Evolutionary conservation across 129 eudicot species (phyloP), one percentile per base, ranked within the genome.

Genomic region (Helichrysum umbraculigerum): DNA sequence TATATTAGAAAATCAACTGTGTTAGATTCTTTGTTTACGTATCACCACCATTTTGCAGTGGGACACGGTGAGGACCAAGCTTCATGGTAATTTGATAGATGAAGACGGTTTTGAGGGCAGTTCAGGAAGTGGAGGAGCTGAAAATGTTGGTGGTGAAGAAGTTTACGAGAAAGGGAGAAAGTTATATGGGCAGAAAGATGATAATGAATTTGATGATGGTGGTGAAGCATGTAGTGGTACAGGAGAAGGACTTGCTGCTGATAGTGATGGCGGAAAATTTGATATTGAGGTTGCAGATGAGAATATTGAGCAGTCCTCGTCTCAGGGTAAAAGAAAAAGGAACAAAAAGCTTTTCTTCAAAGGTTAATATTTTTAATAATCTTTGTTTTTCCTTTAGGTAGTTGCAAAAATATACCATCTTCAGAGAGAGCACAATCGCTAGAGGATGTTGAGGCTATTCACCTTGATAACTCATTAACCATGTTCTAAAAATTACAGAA

Each of bases 41-140:
- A 66, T 51, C n/a, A 66, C 21, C 77, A 34, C 17, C 70, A 32
- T 59, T 73, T 47, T 71, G 14, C 85, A 77, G 84, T 68, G 68
- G 66, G 78, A 68, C 30, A 30, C 59, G 37, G 65, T 34, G 50
- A 73, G 79, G 72, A 44, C 54, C 63, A 76, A 79, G 83, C 76
- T 64, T 79, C 77, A 62, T 81, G 83, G 81, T 61, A 42, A 33
- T 72, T 60, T 77, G 76, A 82, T 68, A 22, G 88, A 79, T 77
- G 86, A 80, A 79, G 88, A 84, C 17, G 63, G 69, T 71, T 68
- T 75, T 60, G 89, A 88, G 83, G 89, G 84, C 64, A 88, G 92
- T 71, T 77, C 85, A 16, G 89, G 83, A 64, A 72, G 83, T 51
- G 73, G 72, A 74, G 82, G 79, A 37, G 81, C 88, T 51, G 84